These are phyloP conservation scores for Euphorbia pulcherrima DNA, from an alignment of 345 rosid genomes.

Conservation along the genomic window DNA sequence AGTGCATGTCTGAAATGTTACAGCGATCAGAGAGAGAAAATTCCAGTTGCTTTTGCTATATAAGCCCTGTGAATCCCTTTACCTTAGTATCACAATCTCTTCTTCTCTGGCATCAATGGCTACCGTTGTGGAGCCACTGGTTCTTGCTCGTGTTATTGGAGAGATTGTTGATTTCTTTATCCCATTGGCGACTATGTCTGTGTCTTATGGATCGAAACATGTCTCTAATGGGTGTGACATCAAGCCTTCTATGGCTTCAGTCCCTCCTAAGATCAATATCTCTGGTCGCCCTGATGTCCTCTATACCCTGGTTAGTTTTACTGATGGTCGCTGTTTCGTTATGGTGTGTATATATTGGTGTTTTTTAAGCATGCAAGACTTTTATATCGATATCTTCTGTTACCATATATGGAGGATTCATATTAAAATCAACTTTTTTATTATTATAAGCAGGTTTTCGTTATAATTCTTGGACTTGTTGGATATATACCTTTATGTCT, in stretches of 20 bases:
- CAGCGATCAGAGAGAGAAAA: constrained; percentile 34
- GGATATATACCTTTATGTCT: too few species aligned
- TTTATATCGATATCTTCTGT: not conserved
- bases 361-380: not conserved
- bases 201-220: constrained; percentile 63
- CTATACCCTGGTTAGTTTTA: constrained; percentile 53
- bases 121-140: constrained; percentile 70
- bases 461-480: not conserved
- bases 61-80: constrained; percentile 15
- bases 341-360: not conserved
- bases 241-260: constrained; percentile 62
- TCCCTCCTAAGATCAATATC: constrained; percentile 59
- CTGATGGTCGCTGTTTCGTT: not conserved
- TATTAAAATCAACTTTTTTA: not conserved
- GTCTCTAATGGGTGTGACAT: constrained; percentile 76
- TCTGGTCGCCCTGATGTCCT: constrained; percentile 57
- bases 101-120: constrained; percentile 38
- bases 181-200: constrained; percentile 57
- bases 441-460: not conserved
- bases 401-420: not conserved
- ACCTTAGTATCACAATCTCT: not conserved
- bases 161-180: constrained; percentile 84
- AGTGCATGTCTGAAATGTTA: constrained; percentile 58
- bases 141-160: constrained; percentile 80
- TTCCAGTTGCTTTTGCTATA: constrained; percentile 13